Base-by-base conservation (phyloP, 371 early-diverging fungal genomes). In the Mucor racemosus region DNA sequence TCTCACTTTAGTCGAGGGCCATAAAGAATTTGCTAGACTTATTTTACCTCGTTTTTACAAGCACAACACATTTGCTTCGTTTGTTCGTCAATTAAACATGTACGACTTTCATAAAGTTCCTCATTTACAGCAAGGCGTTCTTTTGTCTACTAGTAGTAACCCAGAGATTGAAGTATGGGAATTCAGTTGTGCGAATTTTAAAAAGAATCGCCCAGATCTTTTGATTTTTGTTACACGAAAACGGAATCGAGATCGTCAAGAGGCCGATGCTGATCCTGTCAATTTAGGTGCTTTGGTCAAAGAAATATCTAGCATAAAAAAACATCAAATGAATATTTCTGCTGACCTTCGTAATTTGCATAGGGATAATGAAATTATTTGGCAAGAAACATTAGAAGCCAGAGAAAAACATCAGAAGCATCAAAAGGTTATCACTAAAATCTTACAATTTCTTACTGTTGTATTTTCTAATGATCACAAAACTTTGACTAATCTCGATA, bases 71-170 rank as follows among this genome's bases (percentile, higher is more conserved):
- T 90, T 92, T 67, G 84, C 90, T 19, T 89, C 89, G 26, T 95
- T 95, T 86, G 92, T 94, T 5, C 84, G 95, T 10, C 95, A 95
- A 69, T 82, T 95, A 7, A 95, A 95, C 69, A 92, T 92, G 88
- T 90, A 90, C 62, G 91, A 89, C 21, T 87, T 84, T 58, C 81
- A 87, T 66, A 91, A 90, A 58, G 67, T 81, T 9, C 91, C 92
- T 1, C 91, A 92, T 72, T 69, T 92, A 19, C 86, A 90, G 44
- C 89, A 90, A 57, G 92, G 92, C 19, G 88, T 88, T 1, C 76
- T 91, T 5, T 81, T 84, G 58, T 78, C 81, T 3, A 66, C 48
- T 9, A 50, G 11, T 11, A 36, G 38, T 10, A 56, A 40, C 4
- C 15, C 57, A 3, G 65, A 69, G 26, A 64, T 59, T 17, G 87